Conservation (phyloP, 805 yeast species). For the Wickerhamiella sorbophila region DNA sequence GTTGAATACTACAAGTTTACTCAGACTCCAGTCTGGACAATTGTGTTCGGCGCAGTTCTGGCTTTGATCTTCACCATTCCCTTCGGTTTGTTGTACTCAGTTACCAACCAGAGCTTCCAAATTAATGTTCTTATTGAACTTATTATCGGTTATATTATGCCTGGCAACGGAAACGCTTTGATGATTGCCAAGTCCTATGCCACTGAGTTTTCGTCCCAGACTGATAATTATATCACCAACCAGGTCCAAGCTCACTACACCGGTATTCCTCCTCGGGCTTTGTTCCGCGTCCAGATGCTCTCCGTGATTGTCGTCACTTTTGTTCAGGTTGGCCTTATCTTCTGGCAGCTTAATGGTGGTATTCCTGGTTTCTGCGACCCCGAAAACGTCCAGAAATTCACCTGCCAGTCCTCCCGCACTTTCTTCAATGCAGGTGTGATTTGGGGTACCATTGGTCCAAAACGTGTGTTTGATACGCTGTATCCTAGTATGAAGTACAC, state of each 20-base stretch:
- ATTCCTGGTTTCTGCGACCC: conserved; percentile 26
- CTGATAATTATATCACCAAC: conserved; percentile 44
- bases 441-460: conserved; percentile 53
- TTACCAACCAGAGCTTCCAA: conserved; percentile 34
- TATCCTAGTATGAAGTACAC: conserved; percentile 51
- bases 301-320: conserved; percentile 9
- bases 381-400: conserved; percentile 29
- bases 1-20: conserved; percentile 28
- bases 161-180: conserved; percentile 40
- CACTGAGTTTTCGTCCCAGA: conserved; percentile 46
- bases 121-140: conserved; percentile 43
- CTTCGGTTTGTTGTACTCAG: conserved; percentile 42
- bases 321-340: conserved; percentile 12
- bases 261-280: conserved; percentile 13
- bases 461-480: conserved; percentile 31
- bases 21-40: conserved; percentile 48
- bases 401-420: conserved; percentile 29
- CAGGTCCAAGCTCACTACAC: conserved; percentile 43
- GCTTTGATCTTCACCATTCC: conserved; percentile 48
- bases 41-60: conserved; percentile 43
- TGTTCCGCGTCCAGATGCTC: conserved; percentile 11
- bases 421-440: conserved; percentile 37
- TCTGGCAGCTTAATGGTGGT: conserved; percentile 13
- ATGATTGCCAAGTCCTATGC: conserved; percentile 38
- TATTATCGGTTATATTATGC: conserved; percentile 42